These are phyloP conservation scores for Solanum gracilifrons DNA, from an alignment of 257 asterid species.

Conservation along the genomic window DNA sequence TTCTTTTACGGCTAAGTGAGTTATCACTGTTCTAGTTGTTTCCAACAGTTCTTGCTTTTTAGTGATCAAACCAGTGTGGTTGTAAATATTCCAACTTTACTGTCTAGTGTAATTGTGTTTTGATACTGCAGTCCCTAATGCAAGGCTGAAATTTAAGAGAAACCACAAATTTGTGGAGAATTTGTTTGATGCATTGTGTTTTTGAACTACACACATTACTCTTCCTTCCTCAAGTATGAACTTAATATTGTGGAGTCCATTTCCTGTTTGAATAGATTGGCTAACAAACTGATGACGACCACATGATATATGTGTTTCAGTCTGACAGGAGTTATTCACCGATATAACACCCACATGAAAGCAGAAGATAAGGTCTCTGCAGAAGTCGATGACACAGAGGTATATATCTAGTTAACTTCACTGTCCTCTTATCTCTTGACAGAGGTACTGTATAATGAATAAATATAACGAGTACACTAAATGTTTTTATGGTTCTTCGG, in stretches of 20 bases:
- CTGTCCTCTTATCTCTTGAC: background rate
- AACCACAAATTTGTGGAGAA: background rate
- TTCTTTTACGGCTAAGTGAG: background rate
- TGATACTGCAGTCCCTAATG: background rate
- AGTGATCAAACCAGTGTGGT: background rate
- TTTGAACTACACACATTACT: background rate
- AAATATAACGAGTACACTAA: background rate
- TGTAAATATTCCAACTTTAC: background rate
- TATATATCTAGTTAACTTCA: background rate
- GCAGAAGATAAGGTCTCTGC: conserved; percentile 9
- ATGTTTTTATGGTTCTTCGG: background rate
- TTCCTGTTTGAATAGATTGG: background rate
- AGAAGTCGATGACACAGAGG: conserved; percentile 4
- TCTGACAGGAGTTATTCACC: conserved; percentile 8
- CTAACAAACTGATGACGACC: background rate
- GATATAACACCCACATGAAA: background rate
- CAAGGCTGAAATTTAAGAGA: background rate
- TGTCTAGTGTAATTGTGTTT: background rate
- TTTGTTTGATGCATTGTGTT: background rate
- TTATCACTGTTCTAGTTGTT: background rate
- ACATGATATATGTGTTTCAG: conserved; percentile 2
- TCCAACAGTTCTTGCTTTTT: background rate
- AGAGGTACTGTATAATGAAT: background rate
- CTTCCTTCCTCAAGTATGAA: background rate
- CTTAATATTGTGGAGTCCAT: background rate